A percentile compares a stretch with the other conserved stretches of the same genome.
phyloP scores from a whole-genome alignment of 257 asterid genomes.

The Thymus quinquecostatus region DNA sequence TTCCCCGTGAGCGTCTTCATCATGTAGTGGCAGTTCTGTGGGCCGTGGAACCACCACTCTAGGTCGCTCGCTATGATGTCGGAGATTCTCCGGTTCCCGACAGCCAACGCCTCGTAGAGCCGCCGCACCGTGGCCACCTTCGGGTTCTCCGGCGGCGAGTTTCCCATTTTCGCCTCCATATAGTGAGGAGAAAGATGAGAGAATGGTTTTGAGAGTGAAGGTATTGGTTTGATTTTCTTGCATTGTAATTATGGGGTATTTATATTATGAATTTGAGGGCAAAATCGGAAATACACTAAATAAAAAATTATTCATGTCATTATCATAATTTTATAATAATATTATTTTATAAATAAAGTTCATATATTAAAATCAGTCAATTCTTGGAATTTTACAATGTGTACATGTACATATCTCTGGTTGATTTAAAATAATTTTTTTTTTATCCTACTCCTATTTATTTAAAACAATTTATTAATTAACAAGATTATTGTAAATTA shows the following conservation, averaged over 20 bases:
- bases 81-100: conserved; percentile 40
- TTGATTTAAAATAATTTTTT: too few species aligned
- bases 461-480: not conserved
- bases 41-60: conserved; percentile 99
- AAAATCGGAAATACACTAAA: not conserved
- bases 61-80: conserved; percentile 58
- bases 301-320: not conserved
- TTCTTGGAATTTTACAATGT: too few species aligned
- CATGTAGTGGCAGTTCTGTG: conserved; percentile 88
- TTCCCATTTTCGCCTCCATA: conserved; percentile 31
- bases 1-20: conserved; percentile 83
- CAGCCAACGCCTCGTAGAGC: conserved; percentile 63
- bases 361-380: too few species aligned
- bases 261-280: conserved; percentile 27
- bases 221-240: conserved; percentile 18
- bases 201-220: not conserved
- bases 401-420: too few species aligned
- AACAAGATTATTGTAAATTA: not conserved
- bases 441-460: too few species aligned
- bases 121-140: conserved; percentile 49
- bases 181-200: not conserved
- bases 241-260: conserved; percentile 29
- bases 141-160: conserved; percentile 32
- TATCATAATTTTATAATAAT: not conserved
- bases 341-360: too few species aligned